Percentiles rank a stretch among this genome's conserved stretches.
Evolutionary conservation across 257 asterid genomes (phyloP).

Genomic region (Nicotiana undulata): DNA sequence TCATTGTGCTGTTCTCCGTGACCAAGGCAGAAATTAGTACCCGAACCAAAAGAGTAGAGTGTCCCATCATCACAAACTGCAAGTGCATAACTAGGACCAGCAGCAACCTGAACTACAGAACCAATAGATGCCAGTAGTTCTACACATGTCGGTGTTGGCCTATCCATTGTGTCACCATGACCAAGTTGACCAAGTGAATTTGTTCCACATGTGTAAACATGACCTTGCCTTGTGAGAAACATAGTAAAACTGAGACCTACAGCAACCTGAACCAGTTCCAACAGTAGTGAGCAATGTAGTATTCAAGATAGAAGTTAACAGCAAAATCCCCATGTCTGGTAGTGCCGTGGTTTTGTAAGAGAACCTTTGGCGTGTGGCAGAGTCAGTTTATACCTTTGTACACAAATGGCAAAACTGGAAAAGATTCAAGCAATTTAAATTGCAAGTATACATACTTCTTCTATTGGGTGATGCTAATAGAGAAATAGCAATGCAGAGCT

Average conservation of each 20-base stretch:
- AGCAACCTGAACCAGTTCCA: conserved; percentile 52
- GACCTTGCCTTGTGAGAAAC: conserved; percentile 68
- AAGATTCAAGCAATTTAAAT: too few relatives aligned
- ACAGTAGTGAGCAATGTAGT: neutral
- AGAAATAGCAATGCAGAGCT: too few relatives aligned
- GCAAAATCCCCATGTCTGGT: neutral
- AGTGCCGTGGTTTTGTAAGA: neutral
- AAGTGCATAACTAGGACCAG: conserved; percentile 70
- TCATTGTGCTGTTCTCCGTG: conserved; percentile 83
- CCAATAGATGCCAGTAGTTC: conserved; percentile 32
- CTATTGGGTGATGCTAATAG: too few relatives aligned
- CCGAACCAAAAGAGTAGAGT: conserved; percentile 71
- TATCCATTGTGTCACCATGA: conserved; percentile 60
- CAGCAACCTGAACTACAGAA: conserved; percentile 52
- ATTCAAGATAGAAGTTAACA: neutral
- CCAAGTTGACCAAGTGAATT: conserved; percentile 82
- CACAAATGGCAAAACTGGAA: too few relatives aligned
- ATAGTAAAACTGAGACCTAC: conserved; percentile 78
- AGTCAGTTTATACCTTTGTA: too few relatives aligned
- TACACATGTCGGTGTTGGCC: conserved; percentile 51
- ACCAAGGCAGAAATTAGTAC: conserved; percentile 80
- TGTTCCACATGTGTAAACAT: conserved; percentile 69
- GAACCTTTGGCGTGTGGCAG: too few relatives aligned
- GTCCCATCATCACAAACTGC: conserved; percentile 63
- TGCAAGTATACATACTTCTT: too few relatives aligned